Evolutionary conservation across 2,329 filamentous ascomycete genomes (phyloP), one percentile per base, ranked within the genome.

Genomic region (Penicillium thymicola): DNA sequence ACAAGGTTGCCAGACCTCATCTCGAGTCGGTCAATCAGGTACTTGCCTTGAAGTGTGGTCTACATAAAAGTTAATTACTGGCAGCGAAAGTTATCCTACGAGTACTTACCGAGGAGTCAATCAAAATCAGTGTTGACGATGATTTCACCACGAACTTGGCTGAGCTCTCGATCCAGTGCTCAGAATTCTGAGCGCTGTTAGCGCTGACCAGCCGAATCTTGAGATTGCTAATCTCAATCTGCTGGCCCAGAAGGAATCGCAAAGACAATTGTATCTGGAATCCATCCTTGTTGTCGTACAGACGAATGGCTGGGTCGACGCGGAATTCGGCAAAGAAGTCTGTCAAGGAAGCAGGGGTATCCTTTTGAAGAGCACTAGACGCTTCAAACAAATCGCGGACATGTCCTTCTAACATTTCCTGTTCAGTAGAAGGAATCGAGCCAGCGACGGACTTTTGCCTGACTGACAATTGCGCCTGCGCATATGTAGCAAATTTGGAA

Each of bases 251-350:
- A 2, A 96, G 73, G 71, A 91, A 92, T 48, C 83, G 79, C 42
- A 96, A 76, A 21, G 81, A 82, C 2, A 99, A 70, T 2, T 81
- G 78, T 18, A 96, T 70, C 9, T 85, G 82, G 62, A 95, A 93
- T 14, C 89, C 87, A 70, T 97, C 93, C 61, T 82, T 84, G 21
- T 85, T 81, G 0, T 87, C 80, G 48, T 86, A 82, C 66, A 96
- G 92, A 25, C 79, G 75, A 3, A 93, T 85, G 16, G 85, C 81
- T 0, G 85, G 86, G 21, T 88, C 83, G 0, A 96, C 77, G 41
- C 85, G 78, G 4, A 94, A 75, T 21, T 86, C 80, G 8, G 82
- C 83, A 66, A 96, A 95, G 66, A 95, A 92, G 51, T 85, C 86
- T 0, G 81, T 79, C 64, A 97, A 76, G 0, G 88, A 84, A 16